Evolutionary conservation across 2,329 filamentous ascomycete genomes (phyloP), one percentile per base, ranked within the genome.

Genomic region (Dryadomyces quercivorus): DNA sequence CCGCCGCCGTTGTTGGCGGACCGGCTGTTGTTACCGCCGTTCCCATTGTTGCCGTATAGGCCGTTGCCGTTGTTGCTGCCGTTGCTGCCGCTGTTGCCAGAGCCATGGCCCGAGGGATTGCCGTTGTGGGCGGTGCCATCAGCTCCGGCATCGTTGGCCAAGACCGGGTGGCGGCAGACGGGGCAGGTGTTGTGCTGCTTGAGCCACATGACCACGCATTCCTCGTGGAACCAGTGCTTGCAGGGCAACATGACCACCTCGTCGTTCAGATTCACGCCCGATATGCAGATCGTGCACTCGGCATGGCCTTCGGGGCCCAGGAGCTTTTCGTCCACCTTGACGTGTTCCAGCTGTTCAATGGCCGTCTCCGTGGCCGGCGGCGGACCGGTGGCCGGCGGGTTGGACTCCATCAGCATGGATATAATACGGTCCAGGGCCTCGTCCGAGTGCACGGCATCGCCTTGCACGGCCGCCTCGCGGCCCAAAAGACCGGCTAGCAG

Each of bases 241-340:
- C 93, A 98, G 0, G 90, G 90, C 51, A 98, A 70, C 48, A 84
- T 77, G 0, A 86, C 80, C 5, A 92, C 88, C 64, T 87, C 82
- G 34, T 87, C 82, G 12, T 82, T 86, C 40, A 86, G 64, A 26
- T 80, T 76, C 58, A 94, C 84, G 31, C 87, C 80, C 54, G 96
- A 90, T 73, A 97, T 95, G 69, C 93, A 98, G 56, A 98, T 95
- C 40, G 88, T 91, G 67, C 93, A 98, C 64, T 96, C 91, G 45
- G 82, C 85, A 56, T 85, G 87, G 7, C 77, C 78, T 53, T 82
- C 79, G 0, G 72, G 65, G 1, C 75, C 77, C 6, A 94, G 73
- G 78, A 94, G 84, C 45, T 84, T 77, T 55, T 78, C 72, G 51
- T 88, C 80, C 2, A 93, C 73, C 46, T 79, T 79, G 60, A 84